phyloP scores from a whole-genome alignment of 495 filamentous ascomycete species.

The Cercophora samala region DNA sequence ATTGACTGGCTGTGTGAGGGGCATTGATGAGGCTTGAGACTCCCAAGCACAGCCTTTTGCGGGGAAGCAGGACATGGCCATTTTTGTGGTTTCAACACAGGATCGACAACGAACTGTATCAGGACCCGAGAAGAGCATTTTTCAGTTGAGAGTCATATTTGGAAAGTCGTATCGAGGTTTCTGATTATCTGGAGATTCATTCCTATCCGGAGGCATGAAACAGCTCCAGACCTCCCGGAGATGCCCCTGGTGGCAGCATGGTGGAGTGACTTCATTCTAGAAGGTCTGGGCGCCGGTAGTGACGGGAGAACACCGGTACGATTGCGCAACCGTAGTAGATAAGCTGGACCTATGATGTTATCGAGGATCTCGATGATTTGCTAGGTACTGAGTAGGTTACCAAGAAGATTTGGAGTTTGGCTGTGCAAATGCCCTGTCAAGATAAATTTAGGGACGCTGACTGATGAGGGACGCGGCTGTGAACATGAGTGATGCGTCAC shows the following conservation, averaged over 20 bases:
- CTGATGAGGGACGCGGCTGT: conserved; percentile 11
- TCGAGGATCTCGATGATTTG: neutral
- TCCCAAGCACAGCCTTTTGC: conserved; percentile 17
- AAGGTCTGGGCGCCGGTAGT: neutral
- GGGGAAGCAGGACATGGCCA: conserved; percentile 5
- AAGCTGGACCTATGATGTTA: neutral
- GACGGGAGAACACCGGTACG: neutral
- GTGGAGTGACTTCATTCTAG: neutral
- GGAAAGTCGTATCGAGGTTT: neutral
- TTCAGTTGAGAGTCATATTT: neutral
- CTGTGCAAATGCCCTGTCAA: neutral
- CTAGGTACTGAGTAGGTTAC: neutral
- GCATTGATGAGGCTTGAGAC: conserved; percentile 23
- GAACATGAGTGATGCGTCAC: conserved; percentile 8
- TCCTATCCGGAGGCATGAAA: neutral
- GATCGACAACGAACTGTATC: neutral
- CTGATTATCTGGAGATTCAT: neutral
- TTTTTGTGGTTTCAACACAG: neutral
- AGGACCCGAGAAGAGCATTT: neutral
- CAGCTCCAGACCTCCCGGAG: neutral
- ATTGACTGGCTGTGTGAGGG: conserved; percentile 14
- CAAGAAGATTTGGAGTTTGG: neutral
- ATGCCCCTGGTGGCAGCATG: neutral
- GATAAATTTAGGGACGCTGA: conserved; percentile 9
- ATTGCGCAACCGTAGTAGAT: neutral